These are phyloP conservation scores for Colletotrichum lentis DNA, from an alignment of 2,329 filamentous ascomycete genomes.

Conservation along the genomic window DNA sequence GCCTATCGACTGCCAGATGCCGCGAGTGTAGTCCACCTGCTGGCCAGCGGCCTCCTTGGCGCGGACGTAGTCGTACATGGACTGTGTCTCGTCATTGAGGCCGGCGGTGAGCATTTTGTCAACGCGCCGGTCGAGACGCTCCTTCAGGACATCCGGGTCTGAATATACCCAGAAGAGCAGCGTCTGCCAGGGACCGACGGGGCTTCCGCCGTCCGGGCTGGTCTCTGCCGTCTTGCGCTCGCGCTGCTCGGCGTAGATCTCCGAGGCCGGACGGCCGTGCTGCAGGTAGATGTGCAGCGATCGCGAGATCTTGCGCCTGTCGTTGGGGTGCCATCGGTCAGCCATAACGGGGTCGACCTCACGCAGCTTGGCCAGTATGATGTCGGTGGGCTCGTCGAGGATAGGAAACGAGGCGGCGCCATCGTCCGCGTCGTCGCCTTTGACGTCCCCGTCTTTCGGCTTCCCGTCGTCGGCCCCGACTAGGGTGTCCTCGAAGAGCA, in stretches of 20 bases:
- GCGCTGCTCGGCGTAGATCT: slow-evolving; percentile 84
- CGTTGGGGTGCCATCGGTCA: slow-evolving; percentile 90
- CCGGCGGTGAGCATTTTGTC: slow-evolving; percentile 78
- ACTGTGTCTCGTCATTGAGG: slow-evolving; percentile 58
- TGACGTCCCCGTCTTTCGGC: slow-evolving; percentile 5
- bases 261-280: slow-evolving; percentile 82
- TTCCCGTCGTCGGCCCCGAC: slow-evolving; percentile 56
- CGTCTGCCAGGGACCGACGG: slow-evolving; percentile 57
- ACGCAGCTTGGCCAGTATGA: slow-evolving; percentile 74
- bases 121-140: slow-evolving; percentile 78
- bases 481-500: slow-evolving; percentile 81
- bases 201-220: slow-evolving; percentile 30
- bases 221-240: slow-evolving; percentile 47
- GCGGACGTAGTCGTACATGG: slow-evolving; percentile 54
- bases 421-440: neutral
- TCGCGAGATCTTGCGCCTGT: slow-evolving; percentile 85
- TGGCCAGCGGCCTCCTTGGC: slow-evolving; percentile 54
- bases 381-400: slow-evolving; percentile 73
- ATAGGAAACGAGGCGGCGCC: slow-evolving; percentile 68
- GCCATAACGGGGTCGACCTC: slow-evolving; percentile 92
- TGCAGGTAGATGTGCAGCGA: slow-evolving; percentile 90
- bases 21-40: slow-evolving; percentile 74
- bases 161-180: slow-evolving; percentile 90
- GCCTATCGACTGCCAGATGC: slow-evolving; percentile 97
- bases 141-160: slow-evolving; percentile 70